These are phyloP conservation scores for Blumeriella jaapii DNA, from an alignment of 2,329 filamentous ascomycete genomes.

Conservation along the genomic window DNA sequence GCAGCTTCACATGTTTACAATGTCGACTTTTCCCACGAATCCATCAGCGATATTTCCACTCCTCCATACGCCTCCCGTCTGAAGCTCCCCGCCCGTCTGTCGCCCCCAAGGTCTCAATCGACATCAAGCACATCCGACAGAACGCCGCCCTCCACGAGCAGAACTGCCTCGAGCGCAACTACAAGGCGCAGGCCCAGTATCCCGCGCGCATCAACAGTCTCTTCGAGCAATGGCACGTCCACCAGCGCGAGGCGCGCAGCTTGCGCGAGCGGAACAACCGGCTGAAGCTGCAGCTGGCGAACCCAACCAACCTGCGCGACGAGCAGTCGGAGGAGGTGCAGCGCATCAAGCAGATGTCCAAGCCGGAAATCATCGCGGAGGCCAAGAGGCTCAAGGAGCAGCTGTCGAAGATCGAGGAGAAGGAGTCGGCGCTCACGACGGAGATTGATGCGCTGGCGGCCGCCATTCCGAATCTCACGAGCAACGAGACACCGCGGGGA, in stretches of 20 bases:
- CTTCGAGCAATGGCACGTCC: slow-evolving; percentile 44
- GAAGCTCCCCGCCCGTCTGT: slow-evolving; percentile 39
- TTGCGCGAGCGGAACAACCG: slow-evolving; percentile 57
- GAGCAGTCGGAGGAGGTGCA: slow-evolving; percentile 26
- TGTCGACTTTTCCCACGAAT: slow-evolving; percentile 13
- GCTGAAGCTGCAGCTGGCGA: slow-evolving; percentile 45
- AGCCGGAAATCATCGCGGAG: slow-evolving; percentile 47
- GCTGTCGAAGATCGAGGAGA: slow-evolving; percentile 46
- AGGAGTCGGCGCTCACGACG: slow-evolving; percentile 44
- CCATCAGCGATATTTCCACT: slow-evolving; percentile 14
- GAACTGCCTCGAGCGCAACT: slow-evolving; percentile 81
- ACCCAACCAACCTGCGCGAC: slow-evolving; percentile 35
- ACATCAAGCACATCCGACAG: slow-evolving; percentile 83
- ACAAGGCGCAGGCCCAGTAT: slow-evolving; percentile 44
- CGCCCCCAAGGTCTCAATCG: slow-evolving; percentile 68
- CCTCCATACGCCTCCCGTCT: slow-evolving; percentile 12
- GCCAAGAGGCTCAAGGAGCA: slow-evolving; percentile 53
- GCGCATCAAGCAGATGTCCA: slow-evolving; percentile 27
- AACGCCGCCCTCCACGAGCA: slow-evolving; percentile 69
- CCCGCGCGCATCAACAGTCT: slow-evolving; percentile 45
- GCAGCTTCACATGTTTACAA: slow-evolving; percentile 19
- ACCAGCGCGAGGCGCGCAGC: slow-evolving; percentile 47
- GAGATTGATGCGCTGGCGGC: slow-evolving; percentile 68
- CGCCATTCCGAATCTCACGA: slow-evolving; percentile 79
- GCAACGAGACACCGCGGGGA: slow-evolving; percentile 61